These are phyloP conservation scores for Phtheirospermum japonicum DNA, from an alignment of 257 asterid genomes.

Conservation along the genomic window DNA sequence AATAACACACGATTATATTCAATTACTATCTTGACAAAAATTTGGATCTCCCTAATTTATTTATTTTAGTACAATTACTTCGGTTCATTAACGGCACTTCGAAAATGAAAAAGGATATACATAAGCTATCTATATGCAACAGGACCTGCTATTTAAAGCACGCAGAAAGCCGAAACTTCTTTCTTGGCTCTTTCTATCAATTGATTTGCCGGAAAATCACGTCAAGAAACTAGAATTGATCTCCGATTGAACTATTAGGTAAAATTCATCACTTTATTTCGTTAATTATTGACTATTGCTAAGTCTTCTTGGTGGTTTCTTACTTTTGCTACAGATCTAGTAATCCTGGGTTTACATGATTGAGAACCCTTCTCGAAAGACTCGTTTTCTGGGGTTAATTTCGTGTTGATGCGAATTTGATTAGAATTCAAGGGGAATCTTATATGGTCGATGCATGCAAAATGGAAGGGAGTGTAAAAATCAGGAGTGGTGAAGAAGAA, in stretches of 20 bases:
- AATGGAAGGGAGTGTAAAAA: constrained; percentile 77
- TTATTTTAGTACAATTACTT: no score
- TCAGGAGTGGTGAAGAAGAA: constrained; percentile 83
- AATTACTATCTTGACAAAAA: no score
- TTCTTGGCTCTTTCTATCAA: neutral
- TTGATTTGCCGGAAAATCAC: constrained; percentile 37
- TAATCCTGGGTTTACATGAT: constrained; percentile 25
- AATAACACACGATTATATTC: no score
- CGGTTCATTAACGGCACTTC: no score
- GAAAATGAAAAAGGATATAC: no score
- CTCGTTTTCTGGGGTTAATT: constrained; percentile 20
- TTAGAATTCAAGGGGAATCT: constrained; percentile 34
- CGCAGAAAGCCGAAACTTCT: neutral
- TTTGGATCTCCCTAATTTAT: no score
- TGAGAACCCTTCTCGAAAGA: constrained; percentile 18
- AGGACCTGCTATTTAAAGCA: constrained; percentile 18
- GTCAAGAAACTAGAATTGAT: constrained; percentile 27
- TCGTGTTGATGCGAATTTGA: constrained; percentile 30
- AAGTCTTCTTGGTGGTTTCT: constrained; percentile 24
- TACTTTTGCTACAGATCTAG: constrained; percentile 62
- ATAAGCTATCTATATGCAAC: neutral
- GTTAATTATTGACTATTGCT: constrained; percentile 13
- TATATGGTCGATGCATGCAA: constrained; percentile 35
- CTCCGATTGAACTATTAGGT: constrained; percentile 29
- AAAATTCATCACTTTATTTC: constrained; percentile 15